Evolutionary conservation across 2,329 filamentous ascomycete species (phyloP).

Genomic region (Rasamsonia emersonii): DNA sequence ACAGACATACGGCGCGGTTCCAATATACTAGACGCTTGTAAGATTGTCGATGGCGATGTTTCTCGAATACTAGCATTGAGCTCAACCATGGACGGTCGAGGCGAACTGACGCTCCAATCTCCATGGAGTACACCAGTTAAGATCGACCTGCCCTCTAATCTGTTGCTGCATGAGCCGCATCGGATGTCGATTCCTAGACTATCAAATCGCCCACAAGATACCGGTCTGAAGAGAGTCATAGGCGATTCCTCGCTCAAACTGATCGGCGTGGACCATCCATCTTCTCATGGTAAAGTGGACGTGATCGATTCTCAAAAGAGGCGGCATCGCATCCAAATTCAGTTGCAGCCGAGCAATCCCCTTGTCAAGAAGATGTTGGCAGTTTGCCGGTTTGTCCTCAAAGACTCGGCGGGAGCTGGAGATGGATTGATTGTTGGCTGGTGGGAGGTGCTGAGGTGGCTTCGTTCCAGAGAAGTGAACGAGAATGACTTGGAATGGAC

Average conservation of each 20-base stretch:
- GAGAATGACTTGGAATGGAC: constrained; percentile 59
- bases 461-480: constrained; percentile 42
- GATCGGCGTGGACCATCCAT: constrained; percentile 50
- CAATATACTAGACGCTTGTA: constrained; percentile 65
- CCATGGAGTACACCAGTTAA: constrained; percentile 66
- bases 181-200: constrained; percentile 50
- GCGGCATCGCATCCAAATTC: constrained; percentile 59
- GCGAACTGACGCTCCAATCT: constrained; percentile 63
- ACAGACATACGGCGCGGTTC: constrained; percentile 50
- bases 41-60: constrained; percentile 57
- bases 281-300: constrained; percentile 55
- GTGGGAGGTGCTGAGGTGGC: constrained; percentile 68
- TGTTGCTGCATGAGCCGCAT: constrained; percentile 53
- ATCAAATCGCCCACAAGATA: constrained; percentile 44
- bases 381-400: constrained; percentile 56
- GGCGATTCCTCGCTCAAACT: constrained; percentile 34
- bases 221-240: constrained; percentile 37
- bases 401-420: constrained; percentile 47
- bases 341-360: constrained; percentile 56
- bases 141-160: constrained; percentile 50
- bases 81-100: constrained; percentile 53
- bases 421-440: constrained; percentile 58
- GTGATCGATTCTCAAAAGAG: constrained; percentile 54
- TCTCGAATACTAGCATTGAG: constrained; percentile 64
- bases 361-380: constrained; percentile 54